phyloP scores from a whole-genome alignment of 306 rosid genomes.

The Lathyrus tuberosus region DNA sequence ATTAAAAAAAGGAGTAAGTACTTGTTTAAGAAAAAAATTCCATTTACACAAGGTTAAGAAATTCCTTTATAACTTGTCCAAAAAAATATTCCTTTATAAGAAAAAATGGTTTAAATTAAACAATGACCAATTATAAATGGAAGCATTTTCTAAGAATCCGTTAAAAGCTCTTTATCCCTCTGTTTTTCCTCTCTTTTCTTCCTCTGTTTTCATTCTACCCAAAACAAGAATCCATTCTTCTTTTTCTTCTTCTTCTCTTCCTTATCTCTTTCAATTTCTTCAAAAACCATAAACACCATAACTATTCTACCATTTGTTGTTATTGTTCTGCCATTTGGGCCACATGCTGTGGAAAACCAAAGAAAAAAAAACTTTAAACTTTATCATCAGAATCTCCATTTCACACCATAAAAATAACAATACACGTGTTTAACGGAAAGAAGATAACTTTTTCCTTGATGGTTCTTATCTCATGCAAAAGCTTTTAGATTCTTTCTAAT shows the following conservation, averaged over 20 bases:
- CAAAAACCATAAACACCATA: background rate
- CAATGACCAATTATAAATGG: conserved; percentile 30
- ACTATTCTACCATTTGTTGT: too few species aligned
- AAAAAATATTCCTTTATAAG: conserved; percentile 1
- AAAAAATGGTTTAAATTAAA: conserved; percentile 6
- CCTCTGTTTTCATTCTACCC: conserved; percentile 13
- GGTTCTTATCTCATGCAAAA: conserved; percentile 35
- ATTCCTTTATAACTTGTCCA: background rate
- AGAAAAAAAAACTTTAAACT: conserved; percentile 6
- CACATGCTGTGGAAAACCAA: conserved; percentile 1
- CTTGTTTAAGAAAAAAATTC: background rate
- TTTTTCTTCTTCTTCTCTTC: background rate
- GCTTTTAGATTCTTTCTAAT: conserved; percentile 27
- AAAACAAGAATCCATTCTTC: conserved; percentile 4
- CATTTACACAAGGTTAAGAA: background rate
- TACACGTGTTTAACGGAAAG: conserved; percentile 18
- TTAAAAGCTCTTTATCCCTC: conserved; percentile 20
- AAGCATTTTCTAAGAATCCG: conserved; percentile 36
- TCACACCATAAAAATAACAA: conserved; percentile 9
- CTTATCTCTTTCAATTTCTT: conserved; percentile 1
- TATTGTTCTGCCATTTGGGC: conserved; percentile 30
- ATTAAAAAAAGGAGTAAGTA: too few species aligned
- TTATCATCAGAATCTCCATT: conserved; percentile 27
- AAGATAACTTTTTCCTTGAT: background rate
- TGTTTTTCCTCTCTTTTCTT: conserved; percentile 22